These are phyloP conservation scores for Adiantum capillusveneris DNA, from an alignment of 75 land plant species.

Conservation along the genomic window DNA sequence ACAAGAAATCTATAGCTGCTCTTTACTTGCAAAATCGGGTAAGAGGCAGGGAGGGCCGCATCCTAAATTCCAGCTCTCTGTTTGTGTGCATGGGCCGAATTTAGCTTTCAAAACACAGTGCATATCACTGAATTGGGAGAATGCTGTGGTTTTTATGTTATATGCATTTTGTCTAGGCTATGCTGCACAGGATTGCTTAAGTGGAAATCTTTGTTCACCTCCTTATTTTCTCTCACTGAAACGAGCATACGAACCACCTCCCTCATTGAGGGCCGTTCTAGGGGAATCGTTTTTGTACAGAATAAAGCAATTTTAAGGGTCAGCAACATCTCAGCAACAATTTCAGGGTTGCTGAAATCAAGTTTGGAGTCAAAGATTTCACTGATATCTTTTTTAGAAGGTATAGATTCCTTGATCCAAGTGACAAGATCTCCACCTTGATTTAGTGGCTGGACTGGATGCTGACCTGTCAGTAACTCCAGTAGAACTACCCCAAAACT, in stretches of 20 bases:
- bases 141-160: too few species aligned
- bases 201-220: neutral
- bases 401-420: constrained; percentile 55
- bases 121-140: too few species aligned
- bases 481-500: constrained; percentile 72
- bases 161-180: too few species aligned
- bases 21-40: too few species aligned
- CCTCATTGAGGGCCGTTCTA: constrained; percentile 71
- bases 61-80: too few species aligned
- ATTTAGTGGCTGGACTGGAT: constrained; percentile 54
- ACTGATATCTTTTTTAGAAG: constrained; percentile 8
- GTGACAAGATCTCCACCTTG: constrained; percentile 67
- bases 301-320: constrained; percentile 55
- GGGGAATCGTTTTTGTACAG: constrained; percentile 53
- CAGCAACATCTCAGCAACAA: constrained; percentile 35
- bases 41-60: too few species aligned
- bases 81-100: too few species aligned
- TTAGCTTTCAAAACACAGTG: too few species aligned
- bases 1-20: too few species aligned
- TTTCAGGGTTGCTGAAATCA: constrained; percentile 21
- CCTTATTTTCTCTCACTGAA: neutral
- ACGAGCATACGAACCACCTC: constrained; percentile 61
- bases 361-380: constrained; percentile 44
- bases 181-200: too few species aligned
- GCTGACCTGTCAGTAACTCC: constrained; percentile 60